phyloP scores from a whole-genome alignment of 2,329 filamentous ascomycete genomes.

The Diplodia mutila region DNA sequence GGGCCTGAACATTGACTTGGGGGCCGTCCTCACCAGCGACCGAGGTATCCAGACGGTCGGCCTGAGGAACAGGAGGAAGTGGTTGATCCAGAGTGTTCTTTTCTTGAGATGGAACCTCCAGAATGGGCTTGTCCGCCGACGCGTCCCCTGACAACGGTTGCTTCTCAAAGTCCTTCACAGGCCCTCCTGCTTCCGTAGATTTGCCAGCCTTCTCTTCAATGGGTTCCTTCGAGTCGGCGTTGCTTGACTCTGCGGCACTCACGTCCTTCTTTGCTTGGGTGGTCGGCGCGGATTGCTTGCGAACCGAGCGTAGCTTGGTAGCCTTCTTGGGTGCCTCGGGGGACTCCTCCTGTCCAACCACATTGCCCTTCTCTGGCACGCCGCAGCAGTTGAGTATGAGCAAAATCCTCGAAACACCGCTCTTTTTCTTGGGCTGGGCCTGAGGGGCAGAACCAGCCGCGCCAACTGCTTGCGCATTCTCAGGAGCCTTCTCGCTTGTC shows the following conservation, averaged over 20 bases:
- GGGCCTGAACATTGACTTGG: conserved; percentile 49
- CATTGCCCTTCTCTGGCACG: conserved; percentile 60
- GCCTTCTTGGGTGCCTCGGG: conserved; percentile 50
- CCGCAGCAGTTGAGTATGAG: conserved; percentile 69
- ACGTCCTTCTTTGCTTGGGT: conserved; percentile 48
- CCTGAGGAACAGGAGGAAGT: conserved; percentile 37
- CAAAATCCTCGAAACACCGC: conserved; percentile 42
- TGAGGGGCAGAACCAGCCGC: conserved; percentile 29
- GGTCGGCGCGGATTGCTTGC: conserved; percentile 52
- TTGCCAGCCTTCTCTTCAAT: conserved; percentile 48
- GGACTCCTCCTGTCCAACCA: conserved; percentile 60
- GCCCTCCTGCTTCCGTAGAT: conserved; percentile 26
- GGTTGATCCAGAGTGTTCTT: conserved; percentile 27
- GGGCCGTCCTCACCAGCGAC: conserved; percentile 33
- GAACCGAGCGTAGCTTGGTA: conserved; percentile 41
- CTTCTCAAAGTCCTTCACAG: conserved; percentile 29
- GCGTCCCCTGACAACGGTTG: conserved; percentile 33
- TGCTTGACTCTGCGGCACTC: conserved; percentile 48
- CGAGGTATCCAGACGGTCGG: conserved; percentile 38
- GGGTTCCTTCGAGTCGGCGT: conserved; percentile 50
- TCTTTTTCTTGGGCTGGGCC: conserved; percentile 48
- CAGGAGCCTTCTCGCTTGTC: conserved; percentile 43
- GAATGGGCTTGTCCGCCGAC: conserved; percentile 28
- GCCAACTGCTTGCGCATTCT: conserved; percentile 38
- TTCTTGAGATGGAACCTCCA: conserved; percentile 28